These are phyloP conservation scores for Diaporthe batatas DNA, from an alignment of 2,329 filamentous ascomycete species.

Conservation along the genomic window DNA sequence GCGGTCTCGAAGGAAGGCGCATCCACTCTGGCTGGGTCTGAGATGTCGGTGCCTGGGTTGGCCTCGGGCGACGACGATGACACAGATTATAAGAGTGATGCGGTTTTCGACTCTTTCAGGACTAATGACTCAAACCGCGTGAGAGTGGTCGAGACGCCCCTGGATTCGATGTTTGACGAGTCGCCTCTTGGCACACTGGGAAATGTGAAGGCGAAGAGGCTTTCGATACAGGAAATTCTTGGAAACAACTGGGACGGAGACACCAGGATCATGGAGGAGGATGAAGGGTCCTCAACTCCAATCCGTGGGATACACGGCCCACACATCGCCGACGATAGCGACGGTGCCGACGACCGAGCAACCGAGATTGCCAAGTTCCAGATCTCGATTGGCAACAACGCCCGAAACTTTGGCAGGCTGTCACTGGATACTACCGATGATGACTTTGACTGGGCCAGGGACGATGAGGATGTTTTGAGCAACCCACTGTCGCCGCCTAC, in stretches of 20 bases:
- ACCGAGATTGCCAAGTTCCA: conserved; percentile 40
- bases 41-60: conserved; percentile 74
- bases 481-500: conserved; percentile 71
- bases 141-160: conserved; percentile 76
- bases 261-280: conserved; percentile 73
- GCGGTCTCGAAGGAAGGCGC: conserved; percentile 62
- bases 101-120: conserved; percentile 80
- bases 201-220: conserved; percentile 65
- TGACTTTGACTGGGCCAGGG: conserved; percentile 73
- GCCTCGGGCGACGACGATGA: conserved; percentile 82
- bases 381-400: conserved; percentile 38
- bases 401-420: conserved; percentile 61
- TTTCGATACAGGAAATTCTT: conserved; percentile 72
- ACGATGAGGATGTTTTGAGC: conserved; percentile 66
- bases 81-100: conserved; percentile 83
- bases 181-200: conserved; percentile 73
- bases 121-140: conserved; percentile 77
- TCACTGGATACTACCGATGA: conserved; percentile 71
- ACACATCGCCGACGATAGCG: conserved; percentile 44
- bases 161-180: conserved; percentile 87
- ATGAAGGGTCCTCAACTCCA: conserved; percentile 69
- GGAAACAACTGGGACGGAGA: conserved; percentile 67
- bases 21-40: conserved; percentile 78
- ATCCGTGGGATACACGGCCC: conserved; percentile 55
- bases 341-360: conserved; percentile 43